These are phyloP conservation scores for Emergomyces orientalis DNA, from an alignment of 2,329 filamentous ascomycete species.

Conservation along the genomic window DNA sequence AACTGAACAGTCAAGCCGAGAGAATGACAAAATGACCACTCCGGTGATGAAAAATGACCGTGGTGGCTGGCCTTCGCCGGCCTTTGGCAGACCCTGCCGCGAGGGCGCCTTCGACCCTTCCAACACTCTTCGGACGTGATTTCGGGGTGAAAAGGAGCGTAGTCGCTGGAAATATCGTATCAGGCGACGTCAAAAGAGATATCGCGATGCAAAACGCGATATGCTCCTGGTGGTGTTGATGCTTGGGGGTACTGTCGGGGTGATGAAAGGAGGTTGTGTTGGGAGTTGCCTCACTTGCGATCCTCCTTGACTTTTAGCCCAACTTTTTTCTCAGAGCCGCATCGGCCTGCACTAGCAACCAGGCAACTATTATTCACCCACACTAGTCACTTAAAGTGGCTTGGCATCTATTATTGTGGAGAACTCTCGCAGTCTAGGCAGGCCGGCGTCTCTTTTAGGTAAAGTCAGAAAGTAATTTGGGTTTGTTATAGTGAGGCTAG, in stretches of 20 bases:
- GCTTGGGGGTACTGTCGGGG: constrained; percentile 24
- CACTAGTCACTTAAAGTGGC: not conserved
- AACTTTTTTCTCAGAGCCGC: constrained; percentile 22
- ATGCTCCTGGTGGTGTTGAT: constrained; percentile 28
- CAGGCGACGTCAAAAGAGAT: constrained; percentile 23
- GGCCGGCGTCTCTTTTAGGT: not conserved
- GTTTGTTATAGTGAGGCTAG: not conserved
- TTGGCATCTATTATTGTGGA: not conserved
- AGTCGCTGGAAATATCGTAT: constrained; percentile 22
- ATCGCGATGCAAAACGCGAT: constrained; percentile 38
- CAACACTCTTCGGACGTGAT: constrained; percentile 26
- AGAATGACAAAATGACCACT: constrained; percentile 8
- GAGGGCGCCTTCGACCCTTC: constrained; percentile 37
- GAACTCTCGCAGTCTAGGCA: no score
- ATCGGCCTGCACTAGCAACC: constrained; percentile 4
- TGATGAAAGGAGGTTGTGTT: constrained; percentile 36
- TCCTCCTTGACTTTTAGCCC: constrained; percentile 34
- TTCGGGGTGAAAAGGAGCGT: constrained; percentile 22
- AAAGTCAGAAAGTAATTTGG: not conserved
- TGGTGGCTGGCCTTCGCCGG: constrained; percentile 34
- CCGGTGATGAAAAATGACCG: constrained; percentile 26
- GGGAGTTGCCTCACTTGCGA: constrained; percentile 33
- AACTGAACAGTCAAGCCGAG: not conserved
- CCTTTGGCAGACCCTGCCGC: constrained; percentile 42
- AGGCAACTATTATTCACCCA: constrained; percentile 1